Conservation (phyloP, 2,329 filamentous ascomycete genomes). For the Talaromyces atroroseus region DNA sequence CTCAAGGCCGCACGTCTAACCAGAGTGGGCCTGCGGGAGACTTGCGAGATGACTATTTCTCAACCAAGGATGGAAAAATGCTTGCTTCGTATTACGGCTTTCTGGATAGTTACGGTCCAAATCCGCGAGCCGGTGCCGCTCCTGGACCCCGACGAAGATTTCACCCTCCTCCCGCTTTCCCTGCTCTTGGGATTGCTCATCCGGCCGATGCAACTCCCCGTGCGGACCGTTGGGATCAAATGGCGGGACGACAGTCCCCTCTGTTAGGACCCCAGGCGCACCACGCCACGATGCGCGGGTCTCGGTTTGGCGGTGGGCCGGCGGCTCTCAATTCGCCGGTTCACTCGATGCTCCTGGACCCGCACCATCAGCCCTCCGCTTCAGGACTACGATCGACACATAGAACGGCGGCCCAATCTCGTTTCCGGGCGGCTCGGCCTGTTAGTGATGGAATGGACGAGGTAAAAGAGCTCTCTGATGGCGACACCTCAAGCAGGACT, state of each 20-base stretch:
- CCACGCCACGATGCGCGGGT: slow-evolving; percentile 24
- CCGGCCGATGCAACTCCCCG: slow-evolving; percentile 43
- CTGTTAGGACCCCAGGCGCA: slow-evolving; percentile 20
- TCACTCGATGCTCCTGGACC: slow-evolving; percentile 43
- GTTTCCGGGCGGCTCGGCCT: slow-evolving; percentile 26
- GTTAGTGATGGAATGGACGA: slow-evolving; percentile 25
- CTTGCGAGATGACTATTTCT: slow-evolving; percentile 85
- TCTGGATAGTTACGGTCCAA: slow-evolving; percentile 80
- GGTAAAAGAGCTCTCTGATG: slow-evolving; percentile 24
- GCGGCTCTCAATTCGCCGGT: slow-evolving; percentile 31
- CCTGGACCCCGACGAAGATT: slow-evolving; percentile 49
- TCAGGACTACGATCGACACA: slow-evolving; percentile 31
- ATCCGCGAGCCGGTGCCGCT: slow-evolving; percentile 62
- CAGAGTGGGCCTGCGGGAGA: slow-evolving; percentile 44
- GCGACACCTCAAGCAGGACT: slow-evolving; percentile 10
- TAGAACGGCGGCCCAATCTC: slow-evolving; percentile 23
- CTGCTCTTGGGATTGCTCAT: slow-evolving; percentile 60
- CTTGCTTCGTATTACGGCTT: slow-evolving; percentile 95
- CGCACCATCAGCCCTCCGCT: slow-evolving; percentile 41
- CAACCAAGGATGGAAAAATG: slow-evolving; percentile 96
- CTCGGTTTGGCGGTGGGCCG: slow-evolving; percentile 22
- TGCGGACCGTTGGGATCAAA: slow-evolving; percentile 30
- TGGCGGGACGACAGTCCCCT: slow-evolving; percentile 18
- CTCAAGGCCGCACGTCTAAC: slow-evolving; percentile 1
- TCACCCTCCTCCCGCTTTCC: slow-evolving; percentile 69